Evolutionary conservation across 2,329 filamentous ascomycete genomes (phyloP), one percentile per base, ranked within the genome.

Genomic region (Colletotrichum noveboracense): DNA sequence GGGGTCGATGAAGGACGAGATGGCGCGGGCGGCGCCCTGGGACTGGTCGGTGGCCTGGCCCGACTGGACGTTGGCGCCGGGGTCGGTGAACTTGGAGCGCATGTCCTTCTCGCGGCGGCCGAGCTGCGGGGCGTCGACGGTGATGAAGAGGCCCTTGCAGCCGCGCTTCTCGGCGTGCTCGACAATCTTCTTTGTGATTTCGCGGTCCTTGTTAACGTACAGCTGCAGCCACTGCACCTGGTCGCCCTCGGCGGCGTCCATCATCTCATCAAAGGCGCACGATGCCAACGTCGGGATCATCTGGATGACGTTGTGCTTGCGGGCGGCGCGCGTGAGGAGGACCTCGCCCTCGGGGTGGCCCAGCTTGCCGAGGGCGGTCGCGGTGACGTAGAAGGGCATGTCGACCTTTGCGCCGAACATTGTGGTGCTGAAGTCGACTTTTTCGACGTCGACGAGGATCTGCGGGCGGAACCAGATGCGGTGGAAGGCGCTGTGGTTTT

Each of bases 221-320:
- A 99, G 91, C 86, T 99, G 97, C 79, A 99, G 89, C 97, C 97
- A 99, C 86, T 98, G 97, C 6, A 96, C 92, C 85, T 98, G 96
- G 77, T 94, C 93, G 60, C 91, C 94, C 77, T 91, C 88, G 34
- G 90, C 91, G 21, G 96, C 97, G 84, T 98, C 97, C 78, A 97
- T 89, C 75, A 99, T 98, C 86, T 99, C 96, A 86, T 99, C 97
- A 81, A 99, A 98, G 2, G 96, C 97, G 88, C 97, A 98, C 3
- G 96, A 98, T 3, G 97, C 97, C 8, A 99, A 90, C 5, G 97
- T 99, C 3, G 97, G 97, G 77, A 99, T 98, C 97, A 99, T 99
- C 86, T 99, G 97, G 77, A 98, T 91, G 67, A 98, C 94, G 82
- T 96, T 92, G 89, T 98, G 96, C 82, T 94, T 95, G 83, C 91